These are phyloP conservation scores for Phaeosphaeriaceae sp. DNA, from an alignment of 2,329 filamentous ascomycete genomes.

Conservation along the genomic window DNA sequence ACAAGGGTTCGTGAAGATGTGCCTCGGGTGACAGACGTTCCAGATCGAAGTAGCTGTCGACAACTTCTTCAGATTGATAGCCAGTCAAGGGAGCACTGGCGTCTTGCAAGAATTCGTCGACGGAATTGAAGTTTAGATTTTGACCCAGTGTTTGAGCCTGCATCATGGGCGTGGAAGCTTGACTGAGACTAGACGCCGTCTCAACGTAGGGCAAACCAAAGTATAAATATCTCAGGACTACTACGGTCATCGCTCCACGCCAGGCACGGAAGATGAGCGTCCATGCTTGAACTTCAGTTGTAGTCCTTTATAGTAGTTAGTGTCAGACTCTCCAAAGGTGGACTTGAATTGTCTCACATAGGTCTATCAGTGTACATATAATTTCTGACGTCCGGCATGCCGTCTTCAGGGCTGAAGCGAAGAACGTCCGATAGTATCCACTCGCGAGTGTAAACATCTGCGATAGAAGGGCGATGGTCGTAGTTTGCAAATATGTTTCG, in stretches of 20 bases:
- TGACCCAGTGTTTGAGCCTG: not conserved
- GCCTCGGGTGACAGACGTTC: slow-evolving; percentile 14
- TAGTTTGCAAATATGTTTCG: slow-evolving; percentile 12
- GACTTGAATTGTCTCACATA: slow-evolving; percentile 10
- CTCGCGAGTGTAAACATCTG: slow-evolving; percentile 24
- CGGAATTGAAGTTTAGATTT: slow-evolving; percentile 4
- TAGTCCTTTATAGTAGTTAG: not conserved
- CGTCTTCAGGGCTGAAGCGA: slow-evolving; percentile 17
- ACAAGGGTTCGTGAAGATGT: slow-evolving; percentile 11
- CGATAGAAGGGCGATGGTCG: slow-evolving; percentile 1
- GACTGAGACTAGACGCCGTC: slow-evolving; percentile 1
- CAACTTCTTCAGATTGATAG: slow-evolving; percentile 6
- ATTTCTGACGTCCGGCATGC: slow-evolving; percentile 8
- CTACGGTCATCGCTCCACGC: slow-evolving; percentile 25
- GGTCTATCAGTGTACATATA: slow-evolving; percentile 7
- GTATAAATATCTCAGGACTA: slow-evolving; percentile 27
- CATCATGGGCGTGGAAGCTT: slow-evolving; percentile 12
- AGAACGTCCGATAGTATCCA: slow-evolving; percentile 24
- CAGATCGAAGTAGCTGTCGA: not conserved
- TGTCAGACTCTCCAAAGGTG: not conserved
- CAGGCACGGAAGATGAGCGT: slow-evolving; percentile 12
- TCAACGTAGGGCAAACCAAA: slow-evolving; percentile 23
- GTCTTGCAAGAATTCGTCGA: slow-evolving; percentile 11
- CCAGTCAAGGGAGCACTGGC: slow-evolving; percentile 1
- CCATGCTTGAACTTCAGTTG: slow-evolving; percentile 7